Conservation (phyloP, 164 flowering plant species). For the Magnolia changhungtana region DNA sequence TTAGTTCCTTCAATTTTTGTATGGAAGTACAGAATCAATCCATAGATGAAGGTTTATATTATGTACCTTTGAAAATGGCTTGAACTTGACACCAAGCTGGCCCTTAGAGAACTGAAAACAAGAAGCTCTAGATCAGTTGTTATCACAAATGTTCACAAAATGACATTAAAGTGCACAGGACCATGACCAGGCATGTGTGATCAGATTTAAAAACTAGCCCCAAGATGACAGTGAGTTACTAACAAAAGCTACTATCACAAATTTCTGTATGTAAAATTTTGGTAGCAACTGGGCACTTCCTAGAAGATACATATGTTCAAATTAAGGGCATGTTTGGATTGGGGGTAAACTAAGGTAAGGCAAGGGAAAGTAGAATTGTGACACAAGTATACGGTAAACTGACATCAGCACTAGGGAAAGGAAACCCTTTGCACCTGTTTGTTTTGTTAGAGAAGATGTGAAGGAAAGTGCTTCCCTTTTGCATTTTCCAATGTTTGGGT, state of each 20-base stretch:
- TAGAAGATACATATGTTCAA: neutral
- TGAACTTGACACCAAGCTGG: slow-evolving; percentile 80
- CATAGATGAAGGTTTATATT: neutral
- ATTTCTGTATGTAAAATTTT: neutral
- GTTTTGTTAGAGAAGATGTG: too few species aligned
- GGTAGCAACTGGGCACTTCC: neutral
- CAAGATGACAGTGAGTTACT: neutral
- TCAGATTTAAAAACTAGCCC: neutral
- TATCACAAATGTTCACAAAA: neutral
- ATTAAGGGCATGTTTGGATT: too few species aligned
- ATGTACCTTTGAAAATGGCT: slow-evolving; percentile 88
- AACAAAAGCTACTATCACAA: neutral
- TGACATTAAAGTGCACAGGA: neutral
- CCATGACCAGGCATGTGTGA: neutral
- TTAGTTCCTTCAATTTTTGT: neutral
- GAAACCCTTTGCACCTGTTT: too few species aligned
- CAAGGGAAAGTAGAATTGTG: too few species aligned
- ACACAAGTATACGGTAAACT: too few species aligned
- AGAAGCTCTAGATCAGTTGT: slow-evolving; percentile 2
- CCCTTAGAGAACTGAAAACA: slow-evolving; percentile 73
- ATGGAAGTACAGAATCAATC: neutral
- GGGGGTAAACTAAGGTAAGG: neutral
- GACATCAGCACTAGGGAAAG: too few species aligned
- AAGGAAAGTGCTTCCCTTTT: too few species aligned
- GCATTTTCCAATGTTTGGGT: too few species aligned